Evolutionary conservation across 148 eudicot species (phyloP), one percentile per base, ranked within the genome.

Genomic region (Vaccinium myrtillus): DNA sequence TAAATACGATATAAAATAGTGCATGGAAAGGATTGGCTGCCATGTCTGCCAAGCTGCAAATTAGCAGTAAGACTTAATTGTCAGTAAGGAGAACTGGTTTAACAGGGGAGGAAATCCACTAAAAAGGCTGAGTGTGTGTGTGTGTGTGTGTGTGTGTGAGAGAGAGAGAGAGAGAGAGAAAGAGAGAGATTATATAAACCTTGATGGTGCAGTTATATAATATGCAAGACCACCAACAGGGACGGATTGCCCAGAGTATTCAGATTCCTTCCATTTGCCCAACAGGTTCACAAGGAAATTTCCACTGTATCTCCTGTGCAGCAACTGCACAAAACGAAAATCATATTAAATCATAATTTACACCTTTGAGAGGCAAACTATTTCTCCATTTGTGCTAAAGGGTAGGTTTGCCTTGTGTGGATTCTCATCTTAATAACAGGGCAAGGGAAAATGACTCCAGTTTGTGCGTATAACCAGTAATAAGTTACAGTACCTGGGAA

Each of bases 201-300:
- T 95, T 78, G 98, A 93, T 55, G 98, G 97, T 53, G 98, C 95
- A 71, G 98, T 95, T 8, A 95, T 89, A 78, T 90, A 95, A 83
- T 95, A 95, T 70, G 98, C 98, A 88, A 95, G 92, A 86, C 98
- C 98, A 61, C 98, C 98, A 88, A 95, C 97, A 50, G 98, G 98
- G 82, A 94, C 81, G 30, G 97, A 94, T 77, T 93, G 95, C 30
- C 94, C 93, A 30, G 92, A 89, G 83, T 92, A 93, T 87, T 95
- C 98, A 84, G 96, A 92, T 81, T 93, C 97, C 88, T 95, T 88
- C 98, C 98, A 95, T 84, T 86, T 90, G 43, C 98, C 98, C 91
- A 95, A 87, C 73, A 95, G 77, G 80, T 91, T 91, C 8, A 95
- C 96, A 21, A 93, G 58, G 92, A 92, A 92, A 86, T 95, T 95